These are phyloP conservation scores for Calonectria pteridis DNA, from an alignment of 2,329 filamentous ascomycete species.

Conservation along the genomic window DNA sequence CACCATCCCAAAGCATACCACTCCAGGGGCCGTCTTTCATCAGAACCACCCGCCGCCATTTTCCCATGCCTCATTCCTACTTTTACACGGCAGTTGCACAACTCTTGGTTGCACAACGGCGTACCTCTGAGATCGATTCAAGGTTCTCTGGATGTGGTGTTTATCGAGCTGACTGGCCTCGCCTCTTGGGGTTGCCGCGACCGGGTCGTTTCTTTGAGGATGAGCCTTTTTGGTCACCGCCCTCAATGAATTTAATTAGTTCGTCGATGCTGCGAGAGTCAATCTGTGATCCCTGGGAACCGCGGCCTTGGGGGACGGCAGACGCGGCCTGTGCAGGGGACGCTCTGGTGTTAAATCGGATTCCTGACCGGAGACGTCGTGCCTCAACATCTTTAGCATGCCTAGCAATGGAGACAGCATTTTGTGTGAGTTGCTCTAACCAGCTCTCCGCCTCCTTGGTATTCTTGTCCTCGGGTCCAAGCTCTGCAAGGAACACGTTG, in stretches of 20 bases:
- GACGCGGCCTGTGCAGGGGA: slow-evolving; percentile 43
- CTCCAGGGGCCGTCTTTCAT: slow-evolving; percentile 24
- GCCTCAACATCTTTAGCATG: slow-evolving; percentile 89
- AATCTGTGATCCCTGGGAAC: slow-evolving; percentile 55
- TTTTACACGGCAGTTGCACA: slow-evolving; percentile 32
- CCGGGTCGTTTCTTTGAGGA: slow-evolving; percentile 68
- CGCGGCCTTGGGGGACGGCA: slow-evolving; percentile 50
- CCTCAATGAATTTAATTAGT: slow-evolving; percentile 94
- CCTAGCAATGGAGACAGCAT: slow-evolving; percentile 93
- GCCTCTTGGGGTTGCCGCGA: slow-evolving; percentile 68
- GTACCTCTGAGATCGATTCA: not conserved
- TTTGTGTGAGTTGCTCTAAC: slow-evolving; percentile 96
- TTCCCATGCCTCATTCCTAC: slow-evolving; percentile 37
- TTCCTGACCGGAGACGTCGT: slow-evolving; percentile 76
- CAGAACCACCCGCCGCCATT: slow-evolving; percentile 22
- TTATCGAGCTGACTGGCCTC: slow-evolving; percentile 52
- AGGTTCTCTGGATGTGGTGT: not conserved
- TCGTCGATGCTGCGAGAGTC: slow-evolving; percentile 93
- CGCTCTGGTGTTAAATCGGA: slow-evolving; percentile 69
- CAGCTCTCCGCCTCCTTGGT: slow-evolving; percentile 98
- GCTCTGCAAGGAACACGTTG: slow-evolving; percentile 90
- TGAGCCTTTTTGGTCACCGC: slow-evolving; percentile 67
- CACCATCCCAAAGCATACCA: slow-evolving; percentile 22
- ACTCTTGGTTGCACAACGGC: slow-evolving; percentile 8
- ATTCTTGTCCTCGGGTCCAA: slow-evolving; percentile 93